Evolutionary conservation across 176 grass and related monocot species (phyloP), one percentile per base, ranked within the genome.

Genomic region (Saccharum officinarum): DNA sequence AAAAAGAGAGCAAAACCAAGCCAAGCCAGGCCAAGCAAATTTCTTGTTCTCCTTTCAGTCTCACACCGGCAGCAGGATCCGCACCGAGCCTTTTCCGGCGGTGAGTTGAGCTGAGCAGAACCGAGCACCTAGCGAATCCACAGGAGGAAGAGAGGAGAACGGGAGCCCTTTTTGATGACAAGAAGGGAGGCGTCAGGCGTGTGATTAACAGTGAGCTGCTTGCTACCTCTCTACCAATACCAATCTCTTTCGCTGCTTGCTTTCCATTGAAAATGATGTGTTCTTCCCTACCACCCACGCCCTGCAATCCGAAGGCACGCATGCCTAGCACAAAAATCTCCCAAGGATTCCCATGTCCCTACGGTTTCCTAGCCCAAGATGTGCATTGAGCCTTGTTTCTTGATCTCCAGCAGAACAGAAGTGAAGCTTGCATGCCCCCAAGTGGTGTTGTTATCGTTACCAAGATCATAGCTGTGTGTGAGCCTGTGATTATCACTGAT

Each of bases 211-310:
- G 90, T 92, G 90, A 92, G 90, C 79, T 79, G 25, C 71, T 89
- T 68, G 59, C 86, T 91, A 63, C 85, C 79, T 70, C 67, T 61
- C 73, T 22, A 86, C 26, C n/a, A n/a, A n/a, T n/a, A n/a, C n/a
- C 86, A 82, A 86, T 86, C 86, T 92, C 82, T 86, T 88, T 79
- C 74, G 78, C 77, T 79, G 78, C 73, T 92, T 73, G 68, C 90
- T 89, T 91, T 90, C 52, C 80, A 54, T 77, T 17, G 85, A 91
- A 87, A 90, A 84, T 77, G 85, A 91, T 81, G 81, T 87, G 52
- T 64, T 87, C 76, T 80, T 36, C 5, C 44, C 86, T 85, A 3
- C 49, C 40, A 55, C 59, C 50, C 83, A 17, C 70, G 50, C 76
- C 62, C 80, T 42, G 40, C 69, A 70, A 91, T 69, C 75, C 59